Conservation (phyloP, 495 filamentous ascomycete genomes). For the Penicillium goetzii region DNA sequence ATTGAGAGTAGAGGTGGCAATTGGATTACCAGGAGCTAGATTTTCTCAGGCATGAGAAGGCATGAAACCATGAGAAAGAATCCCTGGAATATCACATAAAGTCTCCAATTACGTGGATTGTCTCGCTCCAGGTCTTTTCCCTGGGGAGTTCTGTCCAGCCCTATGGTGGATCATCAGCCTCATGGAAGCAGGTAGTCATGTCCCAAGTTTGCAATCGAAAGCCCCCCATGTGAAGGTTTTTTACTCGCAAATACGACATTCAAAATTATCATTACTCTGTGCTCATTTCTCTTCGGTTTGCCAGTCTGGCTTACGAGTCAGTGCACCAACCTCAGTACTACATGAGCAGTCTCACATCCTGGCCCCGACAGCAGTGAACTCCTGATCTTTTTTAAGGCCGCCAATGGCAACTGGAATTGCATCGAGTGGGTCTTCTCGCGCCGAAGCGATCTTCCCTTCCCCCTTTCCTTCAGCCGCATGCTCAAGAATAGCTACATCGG, state of each 20-base stretch:
- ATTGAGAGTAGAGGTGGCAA: neutral
- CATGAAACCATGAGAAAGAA: neutral
- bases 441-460: slow-evolving; percentile 38
- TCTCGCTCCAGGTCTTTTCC: slow-evolving; percentile 42
- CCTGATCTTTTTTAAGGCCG: slow-evolving; percentile 42
- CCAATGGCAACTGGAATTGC: slow-evolving; percentile 41
- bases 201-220: too few relatives aligned
- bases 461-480: slow-evolving; percentile 32
- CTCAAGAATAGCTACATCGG: slow-evolving; percentile 23
- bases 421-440: slow-evolving; percentile 38
- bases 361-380: slow-evolving; percentile 30
- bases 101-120: slow-evolving; percentile 51
- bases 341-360: slow-evolving; percentile 42
- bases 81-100: neutral
- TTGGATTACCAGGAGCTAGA: neutral
- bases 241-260: neutral
- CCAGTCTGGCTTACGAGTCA: slow-evolving; percentile 55
- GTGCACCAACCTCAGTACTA: slow-evolving; percentile 51
- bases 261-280: slow-evolving; percentile 21
- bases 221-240: slow-evolving; percentile 17
- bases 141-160: slow-evolving; percentile 30
- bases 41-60: neutral
- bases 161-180: slow-evolving; percentile 34
- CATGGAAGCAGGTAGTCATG: too few relatives aligned
- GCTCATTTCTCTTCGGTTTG: slow-evolving; percentile 30